Percentiles rank a stretch among this genome's conserved stretches.
These are phyloP conservation scores for Thraustochytrium sp. DNA, from an alignment of 352 stramenopile genomes.

Conservation along the genomic window DNA sequence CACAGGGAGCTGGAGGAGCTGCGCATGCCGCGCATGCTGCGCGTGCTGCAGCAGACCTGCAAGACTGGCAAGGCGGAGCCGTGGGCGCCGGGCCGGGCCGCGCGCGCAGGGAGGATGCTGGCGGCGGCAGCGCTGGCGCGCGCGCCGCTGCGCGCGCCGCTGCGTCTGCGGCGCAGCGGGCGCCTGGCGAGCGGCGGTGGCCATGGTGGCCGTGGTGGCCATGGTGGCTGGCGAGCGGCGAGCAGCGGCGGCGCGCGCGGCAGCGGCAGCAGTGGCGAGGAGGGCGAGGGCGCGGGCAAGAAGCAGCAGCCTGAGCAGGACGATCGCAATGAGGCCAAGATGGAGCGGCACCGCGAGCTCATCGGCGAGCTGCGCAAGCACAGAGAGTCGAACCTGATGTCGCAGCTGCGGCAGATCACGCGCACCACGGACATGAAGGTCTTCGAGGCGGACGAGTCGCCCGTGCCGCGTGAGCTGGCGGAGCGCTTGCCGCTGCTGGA, in stretches of 20 bases:
- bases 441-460: background rate
- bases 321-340: background rate
- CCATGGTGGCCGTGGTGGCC: no score
- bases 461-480: background rate
- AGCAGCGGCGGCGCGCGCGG: background rate
- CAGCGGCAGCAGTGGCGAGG: background rate
- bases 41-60: no score
- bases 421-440: background rate
- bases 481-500: background rate
- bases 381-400: background rate
- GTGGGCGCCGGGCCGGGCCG: no score
- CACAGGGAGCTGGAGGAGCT: no score
- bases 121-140: no score
- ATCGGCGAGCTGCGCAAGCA: background rate
- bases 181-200: no score
- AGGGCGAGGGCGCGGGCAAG: background rate
- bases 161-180: no score
- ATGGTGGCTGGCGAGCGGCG: no score
- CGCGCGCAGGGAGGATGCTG: no score
- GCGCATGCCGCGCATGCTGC: no score
- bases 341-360: background rate
- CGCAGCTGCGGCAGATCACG: background rate
- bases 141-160: no score
- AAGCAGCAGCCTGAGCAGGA: background rate
- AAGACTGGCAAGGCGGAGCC: no score